A percentile compares a stretch with the other conserved stretches of the same genome.
These are phyloP conservation scores for Sphaerostilbella broomeana DNA, from an alignment of 2,329 filamentous ascomycete species.

Conservation along the genomic window DNA sequence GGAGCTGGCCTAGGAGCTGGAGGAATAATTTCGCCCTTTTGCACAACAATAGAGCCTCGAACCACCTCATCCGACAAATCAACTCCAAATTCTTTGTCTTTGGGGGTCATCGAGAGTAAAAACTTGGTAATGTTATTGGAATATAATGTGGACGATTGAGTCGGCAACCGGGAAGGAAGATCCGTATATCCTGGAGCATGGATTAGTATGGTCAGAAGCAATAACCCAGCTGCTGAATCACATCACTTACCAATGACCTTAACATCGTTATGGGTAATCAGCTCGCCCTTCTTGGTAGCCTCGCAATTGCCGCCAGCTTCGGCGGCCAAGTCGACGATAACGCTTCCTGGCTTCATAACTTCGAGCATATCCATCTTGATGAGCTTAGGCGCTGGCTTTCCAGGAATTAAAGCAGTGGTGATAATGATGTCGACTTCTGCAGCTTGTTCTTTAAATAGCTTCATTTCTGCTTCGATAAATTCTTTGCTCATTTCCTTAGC, in stretches of 20 bases:
- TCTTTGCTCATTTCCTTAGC: slow-evolving; percentile 93
- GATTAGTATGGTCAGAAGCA: not conserved
- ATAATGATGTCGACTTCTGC: slow-evolving; percentile 88
- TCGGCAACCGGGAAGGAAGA: slow-evolving; percentile 76
- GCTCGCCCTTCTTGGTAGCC: slow-evolving; percentile 66
- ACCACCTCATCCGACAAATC: slow-evolving; percentile 81
- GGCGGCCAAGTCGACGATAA: slow-evolving; percentile 81
- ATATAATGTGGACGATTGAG: slow-evolving; percentile 83
- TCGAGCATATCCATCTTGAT: slow-evolving; percentile 75
- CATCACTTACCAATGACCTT: slow-evolving; percentile 67
- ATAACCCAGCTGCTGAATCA: not conserved
- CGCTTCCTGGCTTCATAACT: slow-evolving; percentile 84
- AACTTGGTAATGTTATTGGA: slow-evolving; percentile 93
- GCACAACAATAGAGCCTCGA: slow-evolving; percentile 74
- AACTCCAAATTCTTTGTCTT: slow-evolving; percentile 71
- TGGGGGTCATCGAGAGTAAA: slow-evolving; percentile 71
- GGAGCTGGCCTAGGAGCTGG: slow-evolving; percentile 63
- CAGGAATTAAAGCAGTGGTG: slow-evolving; percentile 86
- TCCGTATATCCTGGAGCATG: slow-evolving; percentile 64
- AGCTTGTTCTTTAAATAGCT: slow-evolving; percentile 80
- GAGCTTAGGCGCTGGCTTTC: slow-evolving; percentile 72
- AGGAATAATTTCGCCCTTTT: slow-evolving; percentile 69
- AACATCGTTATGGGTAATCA: slow-evolving; percentile 67
- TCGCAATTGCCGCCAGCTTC: slow-evolving; percentile 87
- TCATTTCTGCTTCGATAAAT: slow-evolving; percentile 90